A percentile compares a stretch with the other conserved stretches of the same genome.
These are phyloP conservation scores for Suillus plorans DNA, from an alignment of 768 basidiomycete species.

Conservation along the genomic window DNA sequence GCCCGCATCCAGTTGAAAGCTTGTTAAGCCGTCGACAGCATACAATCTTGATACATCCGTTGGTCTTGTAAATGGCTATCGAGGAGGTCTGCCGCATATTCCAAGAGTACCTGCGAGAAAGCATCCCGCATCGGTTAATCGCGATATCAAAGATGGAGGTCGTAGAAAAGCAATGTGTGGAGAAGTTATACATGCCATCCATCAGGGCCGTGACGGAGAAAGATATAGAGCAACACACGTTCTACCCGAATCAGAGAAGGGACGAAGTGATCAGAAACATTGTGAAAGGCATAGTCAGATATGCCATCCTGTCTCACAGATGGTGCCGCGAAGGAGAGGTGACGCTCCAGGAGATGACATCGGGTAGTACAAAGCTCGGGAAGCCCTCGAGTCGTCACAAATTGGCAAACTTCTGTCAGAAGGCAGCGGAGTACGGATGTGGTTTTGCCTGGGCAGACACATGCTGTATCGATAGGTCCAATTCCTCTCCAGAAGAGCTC, in stretches of 20 bases:
- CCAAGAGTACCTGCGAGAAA: conserved; percentile 9
- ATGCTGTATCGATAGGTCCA: conserved; percentile 12
- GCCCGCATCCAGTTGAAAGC: not conserved
- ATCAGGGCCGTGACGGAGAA: conserved; percentile 20
- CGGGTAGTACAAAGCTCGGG: not conserved
- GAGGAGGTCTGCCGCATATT: conserved; percentile 18
- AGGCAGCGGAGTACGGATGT: conserved; percentile 17
- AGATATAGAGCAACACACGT: conserved; percentile 21
- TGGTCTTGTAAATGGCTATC: conserved; percentile 11
- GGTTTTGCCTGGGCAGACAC: conserved; percentile 22
- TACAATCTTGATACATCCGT: not conserved
- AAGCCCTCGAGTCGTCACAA: conserved; percentile 15
- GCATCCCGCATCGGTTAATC: conserved; percentile 18
- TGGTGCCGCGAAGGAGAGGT: conserved; percentile 9
- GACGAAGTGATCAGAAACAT: conserved; percentile 22
- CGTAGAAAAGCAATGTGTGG: conserved; percentile 11
- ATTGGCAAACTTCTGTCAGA: conserved; percentile 10
- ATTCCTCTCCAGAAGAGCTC: not conserved
- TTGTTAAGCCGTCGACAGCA: not conserved
- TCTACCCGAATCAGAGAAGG: conserved; percentile 23
- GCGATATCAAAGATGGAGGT: conserved; percentile 17
- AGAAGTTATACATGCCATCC: conserved; percentile 2
- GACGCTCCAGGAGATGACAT: conserved; percentile 10
- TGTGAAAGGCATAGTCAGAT: conserved; percentile 22
- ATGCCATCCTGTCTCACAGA: conserved; percentile 19